These are phyloP conservation scores for Syzygium aromaticum DNA, from an alignment of 345 rosid species.

Conservation along the genomic window DNA sequence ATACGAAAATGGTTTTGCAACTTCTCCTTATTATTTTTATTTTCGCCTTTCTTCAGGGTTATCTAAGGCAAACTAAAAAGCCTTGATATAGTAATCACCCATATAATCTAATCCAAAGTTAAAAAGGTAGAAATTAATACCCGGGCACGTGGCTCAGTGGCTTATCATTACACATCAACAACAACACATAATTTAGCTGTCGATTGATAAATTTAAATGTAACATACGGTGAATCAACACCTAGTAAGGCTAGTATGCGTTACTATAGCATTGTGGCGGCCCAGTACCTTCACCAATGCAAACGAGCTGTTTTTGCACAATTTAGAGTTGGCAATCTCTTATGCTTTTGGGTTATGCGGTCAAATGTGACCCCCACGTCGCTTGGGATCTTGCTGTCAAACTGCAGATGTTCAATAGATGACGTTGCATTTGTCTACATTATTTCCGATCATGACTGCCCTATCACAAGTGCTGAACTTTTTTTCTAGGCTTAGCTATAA, in stretches of 20 bases:
- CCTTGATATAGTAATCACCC: not conserved
- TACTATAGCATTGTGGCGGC: not conserved
- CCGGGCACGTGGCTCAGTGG: not conserved
- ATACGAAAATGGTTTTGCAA: not conserved
- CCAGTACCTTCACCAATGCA: not conserved
- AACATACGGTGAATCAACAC: not conserved
- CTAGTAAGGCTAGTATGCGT: not conserved
- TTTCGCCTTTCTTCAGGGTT: not conserved
- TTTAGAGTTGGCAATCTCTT: not conserved
- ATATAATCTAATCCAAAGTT: not conserved
- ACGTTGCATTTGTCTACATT: not conserved
- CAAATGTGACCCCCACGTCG: not conserved
- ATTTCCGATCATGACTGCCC: not conserved
- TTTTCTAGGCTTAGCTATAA: not conserved
- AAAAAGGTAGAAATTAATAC: not conserved
- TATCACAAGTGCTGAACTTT: not conserved
- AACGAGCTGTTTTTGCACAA: not conserved
- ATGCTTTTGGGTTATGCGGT: not conserved
- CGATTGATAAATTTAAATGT: not conserved
- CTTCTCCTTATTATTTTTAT: not conserved
- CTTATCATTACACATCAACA: not conserved
- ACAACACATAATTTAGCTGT: not conserved
- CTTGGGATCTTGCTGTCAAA: not conserved
- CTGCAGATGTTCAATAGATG: rapidly evolving
- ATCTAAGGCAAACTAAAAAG: not conserved